phyloP scores from a whole-genome alignment of 2,329 filamentous ascomycete genomes.

The Daldinia sp. region DNA sequence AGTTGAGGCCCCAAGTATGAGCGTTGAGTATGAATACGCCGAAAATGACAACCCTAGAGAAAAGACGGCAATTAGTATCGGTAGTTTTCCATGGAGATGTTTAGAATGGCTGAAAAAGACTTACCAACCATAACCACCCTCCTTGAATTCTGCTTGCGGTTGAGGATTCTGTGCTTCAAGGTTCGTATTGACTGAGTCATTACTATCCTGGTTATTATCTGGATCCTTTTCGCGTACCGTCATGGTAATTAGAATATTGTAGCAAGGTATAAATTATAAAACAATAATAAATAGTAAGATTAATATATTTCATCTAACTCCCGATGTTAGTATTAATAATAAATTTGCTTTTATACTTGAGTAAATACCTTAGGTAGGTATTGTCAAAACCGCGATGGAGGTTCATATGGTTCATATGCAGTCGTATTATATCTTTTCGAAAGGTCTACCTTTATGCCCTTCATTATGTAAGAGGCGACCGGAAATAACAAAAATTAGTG shows the following conservation, averaged over 20 bases:
- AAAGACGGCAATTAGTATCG: constrained; percentile 23
- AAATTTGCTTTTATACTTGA: not conserved
- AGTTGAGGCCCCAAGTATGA: constrained; percentile 82
- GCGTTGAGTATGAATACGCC: constrained; percentile 70
- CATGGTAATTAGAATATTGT: constrained; percentile 21
- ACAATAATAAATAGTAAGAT: not conserved
- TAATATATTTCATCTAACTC: not conserved
- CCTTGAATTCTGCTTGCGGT: constrained; percentile 63
- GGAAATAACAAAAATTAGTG: constrained; percentile 28
- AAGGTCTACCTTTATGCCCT: constrained; percentile 1
- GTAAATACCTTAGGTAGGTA: not conserved
- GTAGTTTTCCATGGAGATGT: not conserved
- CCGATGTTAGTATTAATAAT: not conserved
- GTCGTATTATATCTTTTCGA: constrained; percentile 13
- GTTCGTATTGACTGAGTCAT: constrained; percentile 26
- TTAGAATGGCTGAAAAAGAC: constrained; percentile 29
- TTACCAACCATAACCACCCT: constrained; percentile 72
- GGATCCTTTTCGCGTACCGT: not conserved
- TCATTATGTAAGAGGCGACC: constrained; percentile 28
- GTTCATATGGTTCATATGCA: not conserved
- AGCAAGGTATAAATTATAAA: not conserved
- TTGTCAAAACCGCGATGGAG: not conserved
- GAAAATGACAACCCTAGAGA: constrained; percentile 63
- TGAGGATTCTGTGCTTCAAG: constrained; percentile 53
- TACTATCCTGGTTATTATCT: constrained; percentile 15